A percentile compares a stretch with the other conserved stretches of the same genome.
These are phyloP conservation scores for Zoysia matrella DNA, from an alignment of 202 grass and related monocot species.

Conservation along the genomic window DNA sequence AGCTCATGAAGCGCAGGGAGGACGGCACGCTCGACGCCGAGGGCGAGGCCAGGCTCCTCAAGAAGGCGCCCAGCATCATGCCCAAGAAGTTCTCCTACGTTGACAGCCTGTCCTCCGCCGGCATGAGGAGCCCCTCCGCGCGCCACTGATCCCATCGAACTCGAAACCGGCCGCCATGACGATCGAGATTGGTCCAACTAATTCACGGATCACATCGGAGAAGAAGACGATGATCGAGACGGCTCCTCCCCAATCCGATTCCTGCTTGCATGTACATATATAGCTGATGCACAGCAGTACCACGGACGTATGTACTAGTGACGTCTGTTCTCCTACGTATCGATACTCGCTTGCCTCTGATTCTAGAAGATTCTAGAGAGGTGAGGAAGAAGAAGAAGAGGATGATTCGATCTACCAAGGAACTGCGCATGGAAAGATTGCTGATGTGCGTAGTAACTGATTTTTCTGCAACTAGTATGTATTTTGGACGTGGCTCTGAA, in stretches of 20 bases:
- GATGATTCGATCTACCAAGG: constrained; percentile 17
- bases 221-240: background rate
- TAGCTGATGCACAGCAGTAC: constrained; percentile 25
- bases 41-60: constrained; percentile 54
- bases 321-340: background rate
- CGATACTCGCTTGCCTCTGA: background rate
- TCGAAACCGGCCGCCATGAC: background rate
- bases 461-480: constrained; percentile 33
- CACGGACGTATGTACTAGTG: constrained; percentile 9
- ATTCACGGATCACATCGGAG: background rate
- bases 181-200: background rate
- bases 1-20: constrained; percentile 56
- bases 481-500: constrained; percentile 19
- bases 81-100: constrained; percentile 92
- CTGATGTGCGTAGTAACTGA: constrained; percentile 31
- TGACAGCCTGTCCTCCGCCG: constrained; percentile 59
- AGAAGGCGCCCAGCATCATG: constrained; percentile 62
- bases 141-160: constrained; percentile 49
- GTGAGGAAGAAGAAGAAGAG: background rate
- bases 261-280: constrained; percentile 49
- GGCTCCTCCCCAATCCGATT: background rate
- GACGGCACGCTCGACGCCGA: constrained; percentile 58
- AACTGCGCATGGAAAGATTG: constrained; percentile 1
- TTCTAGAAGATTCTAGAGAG: background rate
- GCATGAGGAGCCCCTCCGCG: constrained; percentile 80